phyloP scores from a whole-genome alignment of 805 yeast genomes.

The Lachancea thermotolerans region DNA sequence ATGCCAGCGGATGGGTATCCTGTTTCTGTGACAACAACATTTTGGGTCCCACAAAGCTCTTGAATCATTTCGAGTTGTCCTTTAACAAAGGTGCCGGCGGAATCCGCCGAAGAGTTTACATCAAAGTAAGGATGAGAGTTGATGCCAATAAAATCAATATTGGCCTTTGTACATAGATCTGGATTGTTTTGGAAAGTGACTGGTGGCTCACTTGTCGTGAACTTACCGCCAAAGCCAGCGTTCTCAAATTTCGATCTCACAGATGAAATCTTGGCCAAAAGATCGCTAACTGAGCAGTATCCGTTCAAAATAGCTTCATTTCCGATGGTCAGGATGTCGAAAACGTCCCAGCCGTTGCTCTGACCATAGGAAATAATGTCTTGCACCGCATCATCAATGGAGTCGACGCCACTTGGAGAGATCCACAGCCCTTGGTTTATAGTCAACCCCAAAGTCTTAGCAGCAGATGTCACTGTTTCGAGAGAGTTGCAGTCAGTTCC shows the following conservation, averaged over 20 bases:
- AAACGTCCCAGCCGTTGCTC: conserved; percentile 61
- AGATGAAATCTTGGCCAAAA: conserved; percentile 54
- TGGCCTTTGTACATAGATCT: conserved; percentile 58
- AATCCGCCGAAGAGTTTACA: conserved; percentile 47
- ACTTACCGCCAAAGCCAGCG: conserved; percentile 71
- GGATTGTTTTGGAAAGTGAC: conserved; percentile 58
- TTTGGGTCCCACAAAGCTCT: conserved; percentile 47
- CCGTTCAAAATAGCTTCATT: conserved; percentile 76
- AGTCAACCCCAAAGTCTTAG: conserved; percentile 51
- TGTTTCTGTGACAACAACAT: conserved; percentile 69
- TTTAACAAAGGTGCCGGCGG: conserved; percentile 64
- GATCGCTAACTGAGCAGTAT: conserved; percentile 52
- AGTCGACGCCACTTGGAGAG: conserved; percentile 52
- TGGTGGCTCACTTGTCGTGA: conserved; percentile 92
- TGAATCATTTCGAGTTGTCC: conserved; percentile 54
- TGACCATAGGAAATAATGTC: conserved; percentile 47
- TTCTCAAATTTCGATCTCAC: conserved; percentile 51
- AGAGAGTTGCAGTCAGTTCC: conserved; percentile 82
- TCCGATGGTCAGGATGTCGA: conserved; percentile 74
- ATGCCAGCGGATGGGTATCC: conserved; percentile 80
- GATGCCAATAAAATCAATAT: conserved; percentile 75
- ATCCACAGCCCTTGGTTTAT: conserved; percentile 91
- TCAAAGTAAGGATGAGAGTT: conserved; percentile 87
- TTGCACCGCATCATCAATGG: conserved; percentile 54
- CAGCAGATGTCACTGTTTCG: conserved; percentile 55